Evolutionary conservation across 768 basidiomycete genomes (phyloP), one percentile per base, ranked within the genome.

Genomic region (Postia placenta): DNA sequence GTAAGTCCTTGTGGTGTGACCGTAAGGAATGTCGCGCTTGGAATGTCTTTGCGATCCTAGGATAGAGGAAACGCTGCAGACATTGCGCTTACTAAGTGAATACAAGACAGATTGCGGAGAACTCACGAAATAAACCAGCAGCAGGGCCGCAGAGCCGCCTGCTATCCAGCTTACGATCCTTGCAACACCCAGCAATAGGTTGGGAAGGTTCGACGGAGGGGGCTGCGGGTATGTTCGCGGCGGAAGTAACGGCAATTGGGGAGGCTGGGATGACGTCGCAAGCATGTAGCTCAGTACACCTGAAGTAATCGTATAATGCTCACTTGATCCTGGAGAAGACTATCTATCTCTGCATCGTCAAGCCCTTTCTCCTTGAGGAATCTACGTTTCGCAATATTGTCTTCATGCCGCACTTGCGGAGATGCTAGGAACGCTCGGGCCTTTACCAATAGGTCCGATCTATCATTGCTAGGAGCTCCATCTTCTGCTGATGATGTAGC

Each of bases 341-440:
- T 63, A 40, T 81, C 74, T 36, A 88, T 75, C 60, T 91, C 88
- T 9, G 40, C 45, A 3, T 74, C 72, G n/a, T 68, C 70, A 23
- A 91, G 67, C 1, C 87, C 88, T 58, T 89, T 90, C 56, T 87
- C 85, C 0, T 59, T 59, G 11, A 91, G 74, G 53, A 91, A 91
- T 44, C 67, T 65, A 6, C 79, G 76, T 59, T 87, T 87, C 2
- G 77, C 73, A 1, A 61, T 48, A 0, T 63, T 33, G 56, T 85
- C 80, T 54, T 87, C 81, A 40, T 75, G 64, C 11, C 72, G 70
- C 19, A 86, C 73, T 58, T 85, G 81, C 2, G 84, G 80, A 2
- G 87, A 86, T 11, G 64, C 63, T 14, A 91, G 69, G 61, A 91
- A 90, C 11, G 74, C 55, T 20, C 82, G 76, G 7, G 86, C 87